Percentiles rank a stretch among this genome's conserved stretches.
These are phyloP conservation scores for Colletotrichum higginsianum DNA, from an alignment of 2,329 filamentous ascomycete species.

Conservation along the genomic window DNA sequence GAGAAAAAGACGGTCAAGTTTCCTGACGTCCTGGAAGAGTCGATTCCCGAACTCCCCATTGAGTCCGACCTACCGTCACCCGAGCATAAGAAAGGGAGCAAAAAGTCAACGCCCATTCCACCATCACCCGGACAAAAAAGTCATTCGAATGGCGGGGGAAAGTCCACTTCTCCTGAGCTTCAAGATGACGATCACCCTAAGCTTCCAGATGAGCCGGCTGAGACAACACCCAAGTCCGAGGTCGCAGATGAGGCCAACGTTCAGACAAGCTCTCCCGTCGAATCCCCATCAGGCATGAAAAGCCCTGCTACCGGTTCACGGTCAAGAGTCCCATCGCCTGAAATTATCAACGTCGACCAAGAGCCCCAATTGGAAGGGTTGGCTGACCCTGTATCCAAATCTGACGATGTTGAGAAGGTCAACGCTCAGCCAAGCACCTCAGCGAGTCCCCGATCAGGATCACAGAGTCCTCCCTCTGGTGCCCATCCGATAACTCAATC, in stretches of 20 bases:
- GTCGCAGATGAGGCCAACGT: background rate
- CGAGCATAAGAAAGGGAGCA: background rate
- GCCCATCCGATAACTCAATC: background rate
- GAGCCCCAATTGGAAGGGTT: background rate
- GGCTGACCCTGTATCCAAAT: background rate
- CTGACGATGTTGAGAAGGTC: background rate
- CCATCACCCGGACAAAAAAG: background rate
- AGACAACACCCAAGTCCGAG: background rate
- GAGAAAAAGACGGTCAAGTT: constrained; percentile 5
- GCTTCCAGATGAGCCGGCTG: background rate
- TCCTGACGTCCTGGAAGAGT: background rate
- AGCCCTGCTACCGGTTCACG: background rate
- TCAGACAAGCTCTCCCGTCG: background rate
- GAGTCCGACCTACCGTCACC: background rate
- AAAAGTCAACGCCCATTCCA: background rate
- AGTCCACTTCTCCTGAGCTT: background rate
- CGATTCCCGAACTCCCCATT: background rate
- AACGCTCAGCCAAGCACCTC: background rate
- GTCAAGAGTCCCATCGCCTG: constrained; percentile 1
- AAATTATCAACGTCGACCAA: background rate
- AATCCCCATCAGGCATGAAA: background rate
- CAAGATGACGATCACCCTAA: background rate
- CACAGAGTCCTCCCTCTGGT: background rate
- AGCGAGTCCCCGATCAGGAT: background rate
- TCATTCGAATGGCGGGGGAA: background rate